Conservation (phyloP, 495 filamentous ascomycete species). For the Podospora comata region DNA sequence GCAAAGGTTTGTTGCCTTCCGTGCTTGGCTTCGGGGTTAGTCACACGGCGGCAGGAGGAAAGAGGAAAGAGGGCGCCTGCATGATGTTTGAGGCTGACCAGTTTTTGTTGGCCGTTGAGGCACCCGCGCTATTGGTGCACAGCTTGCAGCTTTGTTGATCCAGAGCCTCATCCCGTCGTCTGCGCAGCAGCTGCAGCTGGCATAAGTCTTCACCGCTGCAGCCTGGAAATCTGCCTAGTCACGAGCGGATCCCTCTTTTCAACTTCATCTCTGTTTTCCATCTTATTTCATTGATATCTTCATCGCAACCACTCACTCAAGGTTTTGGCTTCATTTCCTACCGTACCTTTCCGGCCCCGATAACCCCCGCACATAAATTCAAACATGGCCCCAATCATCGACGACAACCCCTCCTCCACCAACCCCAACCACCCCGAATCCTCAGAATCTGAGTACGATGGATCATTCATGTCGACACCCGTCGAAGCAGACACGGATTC, state of each 20-base stretch:
- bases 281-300: background rate
- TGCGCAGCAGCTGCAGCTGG: background rate
- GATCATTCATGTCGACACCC: background rate
- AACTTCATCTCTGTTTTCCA: background rate
- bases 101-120: background rate
- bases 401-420: background rate
- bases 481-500: background rate
- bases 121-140: background rate
- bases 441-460: conserved; percentile 2
- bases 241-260: background rate
- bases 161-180: background rate
- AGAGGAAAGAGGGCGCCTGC: conserved; percentile 2
- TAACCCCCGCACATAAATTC: background rate
- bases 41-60: background rate
- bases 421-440: background rate
- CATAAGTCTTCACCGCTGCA: background rate
- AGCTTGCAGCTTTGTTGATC: background rate
- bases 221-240: background rate
- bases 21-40: background rate
- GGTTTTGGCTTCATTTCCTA: background rate
- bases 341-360: background rate
- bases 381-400: background rate
- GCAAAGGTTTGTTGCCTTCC: background rate
- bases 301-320: background rate
- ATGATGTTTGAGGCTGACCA: background rate